Evolutionary conservation across 108 stramenopile genomes (phyloP), one percentile per base, ranked within the genome.

Genomic region (Skeletonema costatum): DNA sequence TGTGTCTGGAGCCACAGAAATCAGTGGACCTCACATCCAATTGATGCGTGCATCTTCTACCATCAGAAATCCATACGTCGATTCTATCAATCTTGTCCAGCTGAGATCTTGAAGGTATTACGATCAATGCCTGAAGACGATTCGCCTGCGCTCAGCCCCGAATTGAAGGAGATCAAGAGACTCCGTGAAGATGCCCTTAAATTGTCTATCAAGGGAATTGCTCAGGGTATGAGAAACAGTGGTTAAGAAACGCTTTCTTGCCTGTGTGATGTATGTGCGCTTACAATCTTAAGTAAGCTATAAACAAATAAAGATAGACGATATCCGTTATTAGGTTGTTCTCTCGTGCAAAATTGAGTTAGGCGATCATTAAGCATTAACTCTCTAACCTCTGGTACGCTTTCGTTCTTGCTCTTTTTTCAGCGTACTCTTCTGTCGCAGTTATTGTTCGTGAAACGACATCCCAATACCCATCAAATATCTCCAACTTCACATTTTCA

Each of bases 21-120:
- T 97, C 60, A 91, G 92, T 46, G 89, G 93, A 7, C 83, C 75
- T 61, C 97, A 98, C 74, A 76, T 83, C 25, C 87, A 94, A 33
- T 86, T 99, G 46, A 91, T 90, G 71, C 89, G 96, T 72, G 96
- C 93, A 53, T 89, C 96, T 21, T 81, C 84, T 2, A 86, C 56
- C 10, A 93, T 99, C 56, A 93, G 98, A 32, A 87, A 94, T 71
- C 98, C 98, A 2, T 99, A 97, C 83, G 89, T 99, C 11, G 98
- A 99, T 77, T 94, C 96, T n/a, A 86, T 99, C 63, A 99, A 99
- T 79, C 92, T 97, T 32, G 85, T 98, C 41, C 97, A 99, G 97
- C 96, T 30, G 97, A 99, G 77, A 68, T 96, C 10, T 73, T 99
- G 68, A 93, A 92, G 68, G 86, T 95, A 13, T 76, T 97, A 31